Evolutionary conservation across 2,329 filamentous ascomycete species (phyloP), one percentile per base, ranked within the genome.

Genomic region (Pyrenochaeta sp.): DNA sequence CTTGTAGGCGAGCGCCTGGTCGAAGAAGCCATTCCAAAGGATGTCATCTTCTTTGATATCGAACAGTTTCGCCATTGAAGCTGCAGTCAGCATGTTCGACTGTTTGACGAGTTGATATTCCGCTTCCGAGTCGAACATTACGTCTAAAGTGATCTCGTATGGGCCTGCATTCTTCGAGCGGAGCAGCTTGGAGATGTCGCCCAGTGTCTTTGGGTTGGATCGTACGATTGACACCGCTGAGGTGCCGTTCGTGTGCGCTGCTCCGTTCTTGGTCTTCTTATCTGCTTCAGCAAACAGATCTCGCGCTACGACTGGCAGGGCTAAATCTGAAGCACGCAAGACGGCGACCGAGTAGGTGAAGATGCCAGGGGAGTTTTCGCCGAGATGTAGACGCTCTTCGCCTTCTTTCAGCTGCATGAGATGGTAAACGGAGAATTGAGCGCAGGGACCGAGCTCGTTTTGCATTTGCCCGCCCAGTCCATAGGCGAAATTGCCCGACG

Each of bases 141-240:
- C 75, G 54, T 86, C 84, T 27, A 85, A 77, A 0, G 83, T 85
- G 28, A 85, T 74, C 59, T 85, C 82, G 56, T 78, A 86, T 0
- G 83, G 83, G 0, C 83, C 83, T 0, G 82, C 74, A 44, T 84
- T 85, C 64, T 85, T 86, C 3, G 67, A 69, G 6, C 67, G 58
- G 2, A 69, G 44, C 3, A 69, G 53, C n/a, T 48, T 50, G 1
- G 67, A 52, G 12, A 69, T 44, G 27, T 66, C 63, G 25, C 65
- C 63, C 10, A 69, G 54, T 1, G 61, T 66, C 24, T 53, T 54
- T n/a, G 56, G 58, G 19, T 39, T 19, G 2, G 30, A n/a, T 7
- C 32, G 37, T 15, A 47, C 47, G 8, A 56, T 32, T 9, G n/a
- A 25, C 4, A 36, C 22, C 5, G 39, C 42, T 22, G 25, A 34